These are phyloP conservation scores for Brassica hybrid DNA, from an alignment of 441 rosid genomes.

Conservation along the genomic window DNA sequence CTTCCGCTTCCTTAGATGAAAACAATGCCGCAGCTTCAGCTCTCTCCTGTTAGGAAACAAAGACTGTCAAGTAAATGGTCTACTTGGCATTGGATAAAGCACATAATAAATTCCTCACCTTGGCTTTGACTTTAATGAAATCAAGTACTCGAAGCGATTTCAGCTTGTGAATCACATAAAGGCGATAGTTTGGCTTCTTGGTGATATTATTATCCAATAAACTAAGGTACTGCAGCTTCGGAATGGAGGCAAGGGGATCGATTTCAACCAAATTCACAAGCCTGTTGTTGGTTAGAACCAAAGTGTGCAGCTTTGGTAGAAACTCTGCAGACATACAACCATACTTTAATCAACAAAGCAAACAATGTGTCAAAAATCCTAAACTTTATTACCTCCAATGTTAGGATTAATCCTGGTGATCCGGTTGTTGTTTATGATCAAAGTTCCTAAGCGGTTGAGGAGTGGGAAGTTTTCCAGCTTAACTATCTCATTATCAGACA, in stretches of 20 bases:
- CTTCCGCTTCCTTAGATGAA: conserved; percentile 90
- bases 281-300: conserved; percentile 92
- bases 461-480: conserved; percentile 93
- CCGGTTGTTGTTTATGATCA: conserved; percentile 88
- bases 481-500: conserved; percentile 98
- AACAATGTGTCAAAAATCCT: not conserved
- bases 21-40: conserved; percentile 80
- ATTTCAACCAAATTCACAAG: conserved; percentile 97
- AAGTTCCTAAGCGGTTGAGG: conserved; percentile 89
- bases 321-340: conserved; percentile 60
- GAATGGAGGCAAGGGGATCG: conserved; percentile 89
- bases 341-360: conserved; percentile 1
- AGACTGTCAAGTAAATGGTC: not conserved
- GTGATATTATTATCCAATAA: conserved; percentile 91
- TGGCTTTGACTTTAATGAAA: conserved; percentile 86
- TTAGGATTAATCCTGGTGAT: conserved; percentile 90
- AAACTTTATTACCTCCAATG: conserved; percentile 69
- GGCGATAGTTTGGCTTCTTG: conserved; percentile 87
- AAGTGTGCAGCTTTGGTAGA: conserved; percentile 85
- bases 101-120: conserved; percentile 53
- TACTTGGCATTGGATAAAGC: not conserved
- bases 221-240: conserved; percentile 87
- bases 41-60: conserved; percentile 67
- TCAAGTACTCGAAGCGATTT: conserved; percentile 90
- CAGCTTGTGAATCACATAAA: conserved; percentile 85